Base-by-base conservation (phyloP, 75 land plant genomes). In the Picea glauca region DNA sequence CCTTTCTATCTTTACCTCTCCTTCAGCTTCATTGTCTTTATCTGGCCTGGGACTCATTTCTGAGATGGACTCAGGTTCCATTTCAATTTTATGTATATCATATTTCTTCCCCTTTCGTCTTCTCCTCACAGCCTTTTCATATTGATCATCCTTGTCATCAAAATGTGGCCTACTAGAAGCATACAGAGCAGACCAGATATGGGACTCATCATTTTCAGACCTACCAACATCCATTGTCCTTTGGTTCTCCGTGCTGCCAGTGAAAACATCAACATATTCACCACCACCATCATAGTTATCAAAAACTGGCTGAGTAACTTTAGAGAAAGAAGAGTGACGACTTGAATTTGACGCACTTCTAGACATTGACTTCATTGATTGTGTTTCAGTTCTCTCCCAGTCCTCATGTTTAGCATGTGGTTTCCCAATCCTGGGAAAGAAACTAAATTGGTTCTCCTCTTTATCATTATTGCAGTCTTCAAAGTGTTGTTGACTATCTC, bases 301-400 rank as follows among this genome's bases (percentile, higher is more conserved):
- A n/a, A 70, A 70, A 20, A 70, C 20, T 14, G 73, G 73, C 46
- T 7, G 50, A 11, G 13, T n/a, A 5, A 3, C 50, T 70, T 70
- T 70, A 43, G 33, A 2, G 54, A 46, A 68, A 20, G 46, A 68
- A 68, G 50, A 70, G 8, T 38, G 46, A 59, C 57, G 68, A 54
- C 17, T 32, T 58, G 80, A 78, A 62, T 76, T 67, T 76, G 62
- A 74, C 56, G 62, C 81, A n/a, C 78, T 65, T 32, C 2, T 23
- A 60, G 83, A 82, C 1, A 9, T 17, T 59, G 87, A 79, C 14
- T 76, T 79, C 65, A 33, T 58, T 13, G 76, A 15, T 56, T 50
- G 54, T 43, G 73, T 2, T 70, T 70, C 73, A 70, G n/a, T 43
- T 23, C 46, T 20, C 40, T 50, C 12, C 9, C 1, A 50, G 54